A percentile compares a stretch with the other conserved stretches of the same genome.
phyloP scores from a whole-genome alignment of 2,329 filamentous ascomycete genomes.

The Cadophora sp. region DNA sequence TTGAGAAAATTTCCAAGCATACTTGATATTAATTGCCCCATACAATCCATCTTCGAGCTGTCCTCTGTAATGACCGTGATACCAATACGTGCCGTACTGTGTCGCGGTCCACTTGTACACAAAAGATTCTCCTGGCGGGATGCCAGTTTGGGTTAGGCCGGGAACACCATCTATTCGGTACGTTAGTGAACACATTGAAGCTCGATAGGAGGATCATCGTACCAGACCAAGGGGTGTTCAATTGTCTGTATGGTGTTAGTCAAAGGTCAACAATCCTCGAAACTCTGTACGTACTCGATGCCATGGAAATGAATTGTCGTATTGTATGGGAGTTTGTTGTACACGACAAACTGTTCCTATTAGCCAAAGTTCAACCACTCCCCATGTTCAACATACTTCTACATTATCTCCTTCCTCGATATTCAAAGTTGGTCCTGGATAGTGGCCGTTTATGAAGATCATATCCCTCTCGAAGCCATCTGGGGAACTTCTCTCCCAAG shows the following conservation, averaged over 20 bases:
- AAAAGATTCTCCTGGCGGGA: conserved; percentile 49
- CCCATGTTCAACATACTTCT: conserved; percentile 33
- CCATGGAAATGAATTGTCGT: conserved; percentile 53
- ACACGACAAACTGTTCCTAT: conserved; percentile 24
- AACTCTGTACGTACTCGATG: conserved; percentile 23
- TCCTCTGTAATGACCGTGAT: conserved; percentile 47
- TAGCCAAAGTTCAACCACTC: not conserved
- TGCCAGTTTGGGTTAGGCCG: conserved; percentile 50
- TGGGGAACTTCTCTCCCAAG: conserved; percentile 31
- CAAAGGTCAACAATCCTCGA: conserved; percentile 30
- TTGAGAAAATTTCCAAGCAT: not conserved
- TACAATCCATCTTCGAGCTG: conserved; percentile 43
- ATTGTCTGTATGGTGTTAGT: conserved; percentile 24
- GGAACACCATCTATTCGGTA: conserved; percentile 48
- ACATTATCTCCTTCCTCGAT: conserved; percentile 44
- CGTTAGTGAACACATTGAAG: not conserved
- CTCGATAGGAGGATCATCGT: not conserved
- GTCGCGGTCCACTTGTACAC: conserved; percentile 50
- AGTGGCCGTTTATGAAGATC: conserved; percentile 39
- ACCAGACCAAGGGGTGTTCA: conserved; percentile 45
- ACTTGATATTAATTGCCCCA: conserved; percentile 43
- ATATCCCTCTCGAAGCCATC: conserved; percentile 37
- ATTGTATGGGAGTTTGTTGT: conserved; percentile 46
- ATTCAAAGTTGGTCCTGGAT: conserved; percentile 45
- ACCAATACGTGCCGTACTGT: conserved; percentile 48